Evolutionary conservation across 164 flowering plant genomes (phyloP), one percentile per base, ranked within the genome.

Genomic region (Liriodendron chinense): DNA sequence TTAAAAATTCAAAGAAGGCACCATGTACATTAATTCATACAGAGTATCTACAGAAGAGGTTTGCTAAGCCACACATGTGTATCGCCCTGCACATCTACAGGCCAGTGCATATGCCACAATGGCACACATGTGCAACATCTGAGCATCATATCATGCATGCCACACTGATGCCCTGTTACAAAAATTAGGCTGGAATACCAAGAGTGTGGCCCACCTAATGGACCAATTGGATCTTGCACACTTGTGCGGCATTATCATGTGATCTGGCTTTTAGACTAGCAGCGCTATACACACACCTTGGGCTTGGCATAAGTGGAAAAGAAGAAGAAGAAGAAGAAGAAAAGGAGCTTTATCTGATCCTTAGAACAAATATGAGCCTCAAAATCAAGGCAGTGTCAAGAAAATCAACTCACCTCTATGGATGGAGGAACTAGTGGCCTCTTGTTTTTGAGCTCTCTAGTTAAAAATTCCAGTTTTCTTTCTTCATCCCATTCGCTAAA

Each of bases 401-500:
- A 66, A 63, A 76, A 67, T 59, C 25, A 72, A 49, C 68, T 65
- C 76, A 92, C 97, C 90, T 91, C 87, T 76, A 90, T 92, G 24
- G 82, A 79, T 34, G 82, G 88, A 72, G 96, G 97, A 78, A 92
- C 88, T 9, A 92, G 86, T 22, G 97, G 98, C 79, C 97, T 85
- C 86, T 91, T 92, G 78, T 96, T 91, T 80, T 90, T 92, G 68
- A 94, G 87, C 81, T 94, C 98, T 80, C 86, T 84, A 1, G 92
- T 84, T 9, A 94, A 83, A 79, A 94, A 94, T 22, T 91, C 94
- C 63, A 94, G 85, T 81, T 85, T 92, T 74, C 74, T 91, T 7
- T 87, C 96, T 88, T 92, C 98, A 82, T 92, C 90, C 97, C 98
- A 94, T 80, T 92, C 97, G 76, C 93, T 92, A 69, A 87, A 92